Conservation (phyloP, 768 basidiomycete species). For the Podaxis sp. region DNA sequence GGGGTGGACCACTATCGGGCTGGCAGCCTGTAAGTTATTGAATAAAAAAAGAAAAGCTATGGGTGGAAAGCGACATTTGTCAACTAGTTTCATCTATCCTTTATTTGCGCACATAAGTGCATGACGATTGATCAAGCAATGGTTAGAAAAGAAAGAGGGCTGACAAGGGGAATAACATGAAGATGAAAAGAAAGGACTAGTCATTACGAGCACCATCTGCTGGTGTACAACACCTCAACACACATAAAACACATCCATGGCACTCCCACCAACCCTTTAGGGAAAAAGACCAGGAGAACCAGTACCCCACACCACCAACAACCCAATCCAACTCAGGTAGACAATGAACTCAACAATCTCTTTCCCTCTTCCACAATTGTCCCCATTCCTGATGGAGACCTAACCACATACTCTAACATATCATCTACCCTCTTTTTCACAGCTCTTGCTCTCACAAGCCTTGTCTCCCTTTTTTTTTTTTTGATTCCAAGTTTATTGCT, state of each 20-base stretch:
- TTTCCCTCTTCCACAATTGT: conserved; percentile 1
- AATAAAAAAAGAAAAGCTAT: no score
- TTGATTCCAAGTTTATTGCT: no score
- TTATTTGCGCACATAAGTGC: neutral
- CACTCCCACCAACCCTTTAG: neutral
- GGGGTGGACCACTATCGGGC: no score
- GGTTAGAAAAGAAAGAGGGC: conserved; percentile 1
- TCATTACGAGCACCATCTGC: neutral
- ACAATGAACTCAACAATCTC: neutral
- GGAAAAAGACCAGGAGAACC: no score
- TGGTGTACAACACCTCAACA: neutral
- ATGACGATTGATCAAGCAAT: conserved; percentile 3
- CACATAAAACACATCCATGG: neutral
- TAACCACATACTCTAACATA: neutral
- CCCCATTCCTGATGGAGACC: neutral
- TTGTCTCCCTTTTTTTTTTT: no score
- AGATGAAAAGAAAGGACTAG: neutral
- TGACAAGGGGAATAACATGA: neutral
- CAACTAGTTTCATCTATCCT: no score
- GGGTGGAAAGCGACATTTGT: no score
- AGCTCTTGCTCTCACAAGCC: no score
- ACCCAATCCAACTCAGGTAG: neutral
- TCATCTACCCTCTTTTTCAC: no score
- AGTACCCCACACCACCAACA: no score
- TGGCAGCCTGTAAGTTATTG: no score